phyloP scores from a whole-genome alignment of 202 grass and related monocot species.

The Zizania palustris region DNA sequence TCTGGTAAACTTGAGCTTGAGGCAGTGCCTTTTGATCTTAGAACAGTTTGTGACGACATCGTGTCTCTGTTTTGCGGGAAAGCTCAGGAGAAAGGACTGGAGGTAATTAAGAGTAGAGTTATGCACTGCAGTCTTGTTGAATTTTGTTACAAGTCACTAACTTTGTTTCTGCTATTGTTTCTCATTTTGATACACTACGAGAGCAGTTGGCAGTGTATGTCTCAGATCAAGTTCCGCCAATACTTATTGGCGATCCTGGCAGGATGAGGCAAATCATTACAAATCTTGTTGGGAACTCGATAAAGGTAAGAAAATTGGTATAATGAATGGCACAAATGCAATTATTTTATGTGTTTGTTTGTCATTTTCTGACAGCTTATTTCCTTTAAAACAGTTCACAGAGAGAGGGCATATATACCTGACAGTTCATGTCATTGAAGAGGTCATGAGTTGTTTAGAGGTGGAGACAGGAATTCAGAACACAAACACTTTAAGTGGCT shows the following conservation, averaged over 20 bases:
- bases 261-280: constrained; percentile 98
- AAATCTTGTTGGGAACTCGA: constrained; percentile 95
- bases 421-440: constrained; percentile 87
- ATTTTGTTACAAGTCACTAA: constrained; percentile 38
- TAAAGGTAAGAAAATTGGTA: constrained; percentile 71
- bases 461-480: constrained; percentile 54
- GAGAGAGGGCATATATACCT: constrained; percentile 93
- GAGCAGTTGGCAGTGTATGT: constrained; percentile 80
- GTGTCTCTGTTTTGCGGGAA: constrained; percentile 95
- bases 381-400: constrained; percentile 70
- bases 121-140: constrained; percentile 7
- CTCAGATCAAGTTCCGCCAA: constrained; percentile 87
- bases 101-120: constrained; percentile 59
- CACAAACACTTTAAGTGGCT: constrained; percentile 75
- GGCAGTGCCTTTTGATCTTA: constrained; percentile 79
- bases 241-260: constrained; percentile 79
- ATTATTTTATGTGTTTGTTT: constrained; percentile 19
- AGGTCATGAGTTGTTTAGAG: constrained; percentile 59
- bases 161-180: constrained; percentile 24
- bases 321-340: constrained; percentile 34
- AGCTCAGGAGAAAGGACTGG: constrained; percentile 90
- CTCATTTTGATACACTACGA: background rate
- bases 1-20: constrained; percentile 98
- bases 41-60: constrained; percentile 82
- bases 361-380: constrained; percentile 36